Conservation (phyloP, 2,329 filamentous ascomycete genomes). For the Beauveria varroae region DNA sequence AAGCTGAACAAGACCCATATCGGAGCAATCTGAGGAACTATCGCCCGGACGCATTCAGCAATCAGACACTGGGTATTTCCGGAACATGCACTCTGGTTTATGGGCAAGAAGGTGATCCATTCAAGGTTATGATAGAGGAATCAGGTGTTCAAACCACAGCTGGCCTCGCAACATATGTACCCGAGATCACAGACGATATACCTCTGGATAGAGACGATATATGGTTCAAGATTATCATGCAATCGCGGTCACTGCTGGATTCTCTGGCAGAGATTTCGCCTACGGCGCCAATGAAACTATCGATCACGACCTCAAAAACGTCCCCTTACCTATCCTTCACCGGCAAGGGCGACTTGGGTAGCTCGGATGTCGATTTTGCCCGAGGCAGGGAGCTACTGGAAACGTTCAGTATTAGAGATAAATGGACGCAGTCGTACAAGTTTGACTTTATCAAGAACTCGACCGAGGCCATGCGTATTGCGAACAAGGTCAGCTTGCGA, state of each 20-base stretch:
- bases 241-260: slow-evolving; percentile 63
- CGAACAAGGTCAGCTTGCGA: slow-evolving; percentile 85
- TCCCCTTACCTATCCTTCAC: slow-evolving; percentile 70
- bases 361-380: slow-evolving; percentile 59
- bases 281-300: slow-evolving; percentile 65
- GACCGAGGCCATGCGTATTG: slow-evolving; percentile 83
- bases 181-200: slow-evolving; percentile 69
- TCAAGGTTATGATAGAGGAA: slow-evolving; percentile 82
- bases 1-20: slow-evolving; percentile 52
- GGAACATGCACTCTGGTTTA: slow-evolving; percentile 85
- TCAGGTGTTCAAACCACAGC: slow-evolving; percentile 82
- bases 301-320: slow-evolving; percentile 55
- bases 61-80: slow-evolving; percentile 72
- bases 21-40: slow-evolving; percentile 55
- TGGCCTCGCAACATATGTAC: slow-evolving; percentile 80
- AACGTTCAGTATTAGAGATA: slow-evolving; percentile 58
- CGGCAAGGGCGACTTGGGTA: slow-evolving; percentile 48
- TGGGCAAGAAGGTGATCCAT: slow-evolving; percentile 61
- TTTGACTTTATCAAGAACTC: slow-evolving; percentile 83
- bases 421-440: slow-evolving; percentile 68
- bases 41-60: slow-evolving; percentile 69
- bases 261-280: slow-evolving; percentile 61
- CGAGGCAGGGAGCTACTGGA: slow-evolving; percentile 62
- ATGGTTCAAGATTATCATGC: slow-evolving; percentile 92
- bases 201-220: slow-evolving; percentile 77